Base-by-base conservation (phyloP, 192 early-diverging fungal species). In the Dimargaris verticillata region DNA sequence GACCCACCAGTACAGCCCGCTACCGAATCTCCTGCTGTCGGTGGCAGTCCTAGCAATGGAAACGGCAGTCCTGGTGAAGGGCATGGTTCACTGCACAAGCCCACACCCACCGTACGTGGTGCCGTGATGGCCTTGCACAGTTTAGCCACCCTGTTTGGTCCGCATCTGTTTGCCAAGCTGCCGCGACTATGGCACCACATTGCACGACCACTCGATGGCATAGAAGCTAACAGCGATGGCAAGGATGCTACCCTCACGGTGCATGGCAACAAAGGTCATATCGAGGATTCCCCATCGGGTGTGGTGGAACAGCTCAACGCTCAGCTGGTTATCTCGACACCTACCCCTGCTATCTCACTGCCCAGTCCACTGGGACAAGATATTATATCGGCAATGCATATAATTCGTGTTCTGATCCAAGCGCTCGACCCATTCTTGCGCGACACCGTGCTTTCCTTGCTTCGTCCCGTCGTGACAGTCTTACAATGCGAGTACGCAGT, bases 351-450 rank as follows among this genome's bases (percentile, higher is more conserved):
- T 5, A 12, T 12, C n/a, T 6, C 24, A 5, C 4, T 3, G 12
- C 51, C 51, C 51, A 25, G 13, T 18, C 42, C 57, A 20, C 46
- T 73, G 15, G 78, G 78, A 14, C 91, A 92, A 68, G 78, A 83
- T 1, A 71, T 86, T 5, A 83, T 90, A 24, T 87, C 97, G 47
- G 74, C 86, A 0, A 67, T 99, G 60, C 79, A 86, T 10, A 75
- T 92, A 20, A 61, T 90, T 25, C 73, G 72, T 60, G 79, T 81
- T 0, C 62, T 99, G 15, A 74, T 79, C 1, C 83, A 84, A 9
- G 54, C 74, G 14, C 44, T 84, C 3, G 64, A 82, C 64, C 12
- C 43, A 1, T 65, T 66, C 7, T 50, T 93, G 38, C 84, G 88
- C 62, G 53, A 57, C 44, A 52, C 62, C 28, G 51, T 86, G 24